Evolutionary conservation across 164 flowering plant species (phyloP).

Genomic region (Aristolochia fimbriata): DNA sequence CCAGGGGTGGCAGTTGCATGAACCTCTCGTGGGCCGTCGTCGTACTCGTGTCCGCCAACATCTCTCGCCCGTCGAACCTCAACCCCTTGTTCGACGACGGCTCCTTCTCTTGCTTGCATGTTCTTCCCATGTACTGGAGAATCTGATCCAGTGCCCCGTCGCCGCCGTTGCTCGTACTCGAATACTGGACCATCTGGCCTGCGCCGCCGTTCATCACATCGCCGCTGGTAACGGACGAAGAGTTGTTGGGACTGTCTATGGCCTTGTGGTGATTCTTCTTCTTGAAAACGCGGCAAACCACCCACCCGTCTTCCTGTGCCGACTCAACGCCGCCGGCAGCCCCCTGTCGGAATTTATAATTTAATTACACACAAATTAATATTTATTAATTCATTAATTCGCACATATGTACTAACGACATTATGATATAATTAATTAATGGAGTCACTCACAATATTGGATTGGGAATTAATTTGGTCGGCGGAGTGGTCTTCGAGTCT

Average conservation of each 20-base stretch:
- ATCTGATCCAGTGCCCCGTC: conserved; percentile 64
- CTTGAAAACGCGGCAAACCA: conserved; percentile 85
- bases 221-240: conserved; percentile 14
- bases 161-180: conserved; percentile 10
- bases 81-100: conserved; percentile 1
- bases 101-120: conserved; percentile 37
- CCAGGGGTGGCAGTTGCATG: conserved; percentile 51
- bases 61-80: background rate
- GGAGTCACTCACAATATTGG: conserved; percentile 26
- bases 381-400: too few species aligned
- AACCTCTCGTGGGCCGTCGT: too few species aligned
- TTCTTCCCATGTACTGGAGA: conserved; percentile 27
- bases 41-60: too few species aligned
- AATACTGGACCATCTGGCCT: too few species aligned
- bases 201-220: too few species aligned
- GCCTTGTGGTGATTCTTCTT: conserved; percentile 60
- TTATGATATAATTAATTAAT: too few species aligned
- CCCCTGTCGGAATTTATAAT: conserved; percentile 2
- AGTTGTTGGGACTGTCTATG: conserved; percentile 27
- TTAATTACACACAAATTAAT: too few species aligned
- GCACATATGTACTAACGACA: too few species aligned
- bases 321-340: conserved; percentile 23
- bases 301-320: conserved; percentile 84
- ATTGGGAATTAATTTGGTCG: conserved; percentile 10
- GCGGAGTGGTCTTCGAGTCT: conserved; percentile 52